These are phyloP conservation scores for Golubevia sp. DNA, from an alignment of 1,284 basidiomycete genomes.

Conservation along the genomic window DNA sequence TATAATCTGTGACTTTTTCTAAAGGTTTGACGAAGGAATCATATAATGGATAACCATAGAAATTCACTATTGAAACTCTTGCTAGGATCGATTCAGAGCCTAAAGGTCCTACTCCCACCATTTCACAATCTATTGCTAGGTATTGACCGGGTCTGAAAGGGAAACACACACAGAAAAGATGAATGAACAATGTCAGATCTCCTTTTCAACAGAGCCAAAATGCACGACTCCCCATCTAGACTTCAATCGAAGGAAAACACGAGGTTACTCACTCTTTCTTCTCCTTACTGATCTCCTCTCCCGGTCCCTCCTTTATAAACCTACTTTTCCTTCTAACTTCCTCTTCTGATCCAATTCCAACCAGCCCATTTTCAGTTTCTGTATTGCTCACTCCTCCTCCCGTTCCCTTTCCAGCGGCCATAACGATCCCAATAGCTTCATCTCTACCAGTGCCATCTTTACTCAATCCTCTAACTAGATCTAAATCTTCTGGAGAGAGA, in stretches of 20 bases:
- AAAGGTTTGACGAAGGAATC: constrained; percentile 86
- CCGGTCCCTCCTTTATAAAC: constrained; percentile 35
- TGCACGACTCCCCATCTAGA: too few species aligned
- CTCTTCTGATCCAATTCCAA: constrained; percentile 22
- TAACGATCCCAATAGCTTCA: constrained; percentile 7
- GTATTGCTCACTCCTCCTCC: not conserved
- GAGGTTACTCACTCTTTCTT: constrained; percentile 30
- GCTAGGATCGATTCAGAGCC: constrained; percentile 83
- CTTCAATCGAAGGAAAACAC: too few species aligned
- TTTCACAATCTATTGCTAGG: constrained; percentile 90
- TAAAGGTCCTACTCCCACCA: constrained; percentile 89
- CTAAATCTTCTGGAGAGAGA: constrained; percentile 43
- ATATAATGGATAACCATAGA: constrained; percentile 76
- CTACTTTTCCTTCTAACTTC: constrained; percentile 21
- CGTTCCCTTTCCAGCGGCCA: not conserved
- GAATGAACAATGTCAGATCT: not conserved
- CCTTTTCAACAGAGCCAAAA: too few species aligned
- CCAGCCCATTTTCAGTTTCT: not conserved
- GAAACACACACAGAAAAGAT: not conserved
- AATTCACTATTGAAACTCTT: constrained; percentile 90
- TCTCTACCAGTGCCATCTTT: constrained; percentile 5
- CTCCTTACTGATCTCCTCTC: constrained; percentile 15
- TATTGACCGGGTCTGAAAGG: constrained; percentile 73
- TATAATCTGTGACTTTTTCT: constrained; percentile 89
- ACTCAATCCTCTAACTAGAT: constrained; percentile 23